Base-by-base conservation (phyloP, 2,329 filamentous ascomycete genomes). In the Zymoseptoria tritici region DNA sequence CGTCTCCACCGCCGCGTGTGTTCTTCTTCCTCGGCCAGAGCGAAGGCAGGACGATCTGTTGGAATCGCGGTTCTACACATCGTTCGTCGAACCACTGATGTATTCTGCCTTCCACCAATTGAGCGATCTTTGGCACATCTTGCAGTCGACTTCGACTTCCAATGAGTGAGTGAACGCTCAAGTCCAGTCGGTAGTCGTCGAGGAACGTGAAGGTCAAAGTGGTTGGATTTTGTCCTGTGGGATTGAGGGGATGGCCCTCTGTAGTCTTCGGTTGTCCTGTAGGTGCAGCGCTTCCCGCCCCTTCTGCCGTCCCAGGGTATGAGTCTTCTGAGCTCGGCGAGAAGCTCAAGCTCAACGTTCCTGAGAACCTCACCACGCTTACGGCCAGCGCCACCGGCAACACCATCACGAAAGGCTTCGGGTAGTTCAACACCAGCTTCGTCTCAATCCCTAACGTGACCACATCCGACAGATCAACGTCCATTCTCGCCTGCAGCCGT, bases 391-490 rank as follows among this genome's bases (percentile, higher is more conserved):
- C 94, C 19, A 99, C 92, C 2, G 94, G 94, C 0, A 99, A 80
- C 7, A 97, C 88, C 0, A 94, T 94, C 5, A 91, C 90, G 57
- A 91, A 80, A 7, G 90, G 90, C 72, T 92, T 95, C 0, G 94
- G 94, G 73, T 96, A 99, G 75, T 99, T 99, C 58, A 99, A 82
- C 54, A 96, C 81, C 63, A 99, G 79, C 68, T 94, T 96, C 2
- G 94, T 99, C 78, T 99, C 94, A 24, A 99, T 82, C 0, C 91
- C 94, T 57, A 99, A 80, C 0, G 94, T 99, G 61, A 99, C 90
- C 75, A 96, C 92, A 75, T 99, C 94, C 75, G 89, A 94, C 60
- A 99, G 78, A 73, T 99, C 94, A 42, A 99, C 92, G 74, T 99
- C 94, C 90, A 99, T 96, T 60, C 92, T 81, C 0, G 94, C 94